These are phyloP conservation scores for Trichoderma atroviride DNA, from an alignment of 2,329 filamentous ascomycete species.

Conservation along the genomic window DNA sequence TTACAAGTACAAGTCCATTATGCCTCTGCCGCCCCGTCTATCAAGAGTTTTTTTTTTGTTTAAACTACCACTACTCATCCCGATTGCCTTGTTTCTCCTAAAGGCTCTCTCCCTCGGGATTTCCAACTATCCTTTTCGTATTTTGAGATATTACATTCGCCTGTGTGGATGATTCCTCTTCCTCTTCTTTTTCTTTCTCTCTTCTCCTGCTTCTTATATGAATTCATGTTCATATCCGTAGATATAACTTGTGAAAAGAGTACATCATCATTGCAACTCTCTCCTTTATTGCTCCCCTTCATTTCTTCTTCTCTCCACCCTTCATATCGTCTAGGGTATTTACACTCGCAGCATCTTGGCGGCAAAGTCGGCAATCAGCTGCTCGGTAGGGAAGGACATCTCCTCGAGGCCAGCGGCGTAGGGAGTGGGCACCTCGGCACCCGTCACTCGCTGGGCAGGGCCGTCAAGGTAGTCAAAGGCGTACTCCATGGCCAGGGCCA, in stretches of 20 bases:
- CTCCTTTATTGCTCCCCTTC: neutral
- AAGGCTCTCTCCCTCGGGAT: constrained; percentile 5
- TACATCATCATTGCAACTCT: neutral
- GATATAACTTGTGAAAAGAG: neutral
- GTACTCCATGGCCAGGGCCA: constrained; percentile 96
- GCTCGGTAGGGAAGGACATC: constrained; percentile 91
- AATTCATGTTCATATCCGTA: neutral
- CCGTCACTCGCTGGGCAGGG: constrained; percentile 90
- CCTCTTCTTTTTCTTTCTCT: neutral
- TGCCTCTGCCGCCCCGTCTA: constrained; percentile 39
- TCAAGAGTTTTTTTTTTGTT: constrained; percentile 35
- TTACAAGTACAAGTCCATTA: constrained; percentile 46
- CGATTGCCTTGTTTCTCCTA: constrained; percentile 21
- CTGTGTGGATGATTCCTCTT: neutral
- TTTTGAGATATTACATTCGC: constrained; percentile 18
- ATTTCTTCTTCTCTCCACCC: neutral
- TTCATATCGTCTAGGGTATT: constrained; percentile 28
- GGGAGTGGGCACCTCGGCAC: constrained; percentile 95
- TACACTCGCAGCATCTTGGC: constrained; percentile 86
- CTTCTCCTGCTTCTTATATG: neutral
- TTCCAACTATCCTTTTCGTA: neutral
- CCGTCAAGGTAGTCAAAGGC: constrained; percentile 97
- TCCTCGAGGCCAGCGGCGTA: constrained; percentile 93
- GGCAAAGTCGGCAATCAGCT: constrained; percentile 82
- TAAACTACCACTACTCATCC: constrained; percentile 27